Conservation (phyloP, 2,329 filamentous ascomycete species). For the Byssothecium circinans region DNA sequence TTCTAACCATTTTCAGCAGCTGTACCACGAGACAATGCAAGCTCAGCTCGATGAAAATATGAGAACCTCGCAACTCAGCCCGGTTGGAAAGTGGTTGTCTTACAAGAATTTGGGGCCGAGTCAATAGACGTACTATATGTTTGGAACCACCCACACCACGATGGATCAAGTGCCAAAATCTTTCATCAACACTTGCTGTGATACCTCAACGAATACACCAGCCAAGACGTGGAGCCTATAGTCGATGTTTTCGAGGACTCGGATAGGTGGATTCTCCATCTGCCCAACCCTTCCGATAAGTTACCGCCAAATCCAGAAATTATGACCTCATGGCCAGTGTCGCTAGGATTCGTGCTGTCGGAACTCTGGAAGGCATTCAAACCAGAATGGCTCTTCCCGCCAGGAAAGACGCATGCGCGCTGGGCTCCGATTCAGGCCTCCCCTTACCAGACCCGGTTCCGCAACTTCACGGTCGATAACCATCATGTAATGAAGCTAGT, state of each 20-base stretch:
- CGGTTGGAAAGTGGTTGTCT: slow-evolving; percentile 16
- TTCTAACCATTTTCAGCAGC: slow-evolving; percentile 4
- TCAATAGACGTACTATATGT: slow-evolving; percentile 15
- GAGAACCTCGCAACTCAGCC: slow-evolving; percentile 14
- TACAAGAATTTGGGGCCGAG: slow-evolving; percentile 6
- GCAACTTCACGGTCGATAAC: slow-evolving; percentile 12
- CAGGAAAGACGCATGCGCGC: not conserved
- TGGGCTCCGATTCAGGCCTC: slow-evolving; percentile 10
- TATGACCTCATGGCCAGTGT: slow-evolving; percentile 10
- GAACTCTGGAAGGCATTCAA: slow-evolving; percentile 13
- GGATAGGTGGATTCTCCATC: slow-evolving; percentile 11
- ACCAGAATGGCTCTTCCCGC: slow-evolving; percentile 10
- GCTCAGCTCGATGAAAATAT: slow-evolving; percentile 16
- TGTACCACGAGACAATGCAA: slow-evolving; percentile 13
- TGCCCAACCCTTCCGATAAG: slow-evolving; percentile 11
- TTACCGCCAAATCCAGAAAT: slow-evolving; percentile 16
- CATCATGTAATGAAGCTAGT: slow-evolving; percentile 9
- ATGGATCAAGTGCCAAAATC: slow-evolving; percentile 17
- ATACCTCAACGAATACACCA: slow-evolving; percentile 7
- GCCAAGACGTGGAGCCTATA: slow-evolving; percentile 3
- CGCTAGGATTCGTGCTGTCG: slow-evolving; percentile 5
- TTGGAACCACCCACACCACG: slow-evolving; percentile 20
- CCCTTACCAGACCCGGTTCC: slow-evolving; percentile 14
- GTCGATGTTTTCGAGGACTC: slow-evolving; percentile 5
- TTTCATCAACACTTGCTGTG: slow-evolving; percentile 16